A percentile compares a stretch with the other conserved stretches of the same genome.
These are phyloP conservation scores for Malbranchea zuffiana DNA, from an alignment of 2,329 filamentous ascomycete genomes.

Conservation along the genomic window DNA sequence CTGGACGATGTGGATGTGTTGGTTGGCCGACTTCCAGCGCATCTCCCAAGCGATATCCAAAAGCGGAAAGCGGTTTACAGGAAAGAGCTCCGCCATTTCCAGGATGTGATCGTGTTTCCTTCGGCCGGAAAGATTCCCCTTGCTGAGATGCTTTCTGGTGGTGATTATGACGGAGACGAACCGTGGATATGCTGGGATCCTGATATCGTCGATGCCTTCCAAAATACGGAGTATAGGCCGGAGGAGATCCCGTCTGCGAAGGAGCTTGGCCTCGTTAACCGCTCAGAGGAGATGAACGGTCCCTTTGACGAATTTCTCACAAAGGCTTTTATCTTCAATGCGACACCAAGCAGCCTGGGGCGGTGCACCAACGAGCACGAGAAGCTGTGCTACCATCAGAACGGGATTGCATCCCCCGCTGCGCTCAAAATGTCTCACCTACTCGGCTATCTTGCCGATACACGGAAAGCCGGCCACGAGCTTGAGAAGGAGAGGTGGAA, in stretches of 20 bases:
- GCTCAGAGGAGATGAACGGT: constrained; percentile 34
- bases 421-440: constrained; percentile 33
- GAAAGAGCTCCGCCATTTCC: constrained; percentile 42
- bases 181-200: constrained; percentile 52
- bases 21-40: constrained; percentile 47
- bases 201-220: constrained; percentile 41
- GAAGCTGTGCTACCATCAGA: constrained; percentile 45
- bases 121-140: constrained; percentile 42
- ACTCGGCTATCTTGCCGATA: constrained; percentile 38
- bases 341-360: constrained; percentile 40
- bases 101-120: constrained; percentile 49
- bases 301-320: constrained; percentile 32
- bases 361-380: constrained; percentile 42
- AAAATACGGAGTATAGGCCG: constrained; percentile 40
- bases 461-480: constrained; percentile 35
- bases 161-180: constrained; percentile 54
- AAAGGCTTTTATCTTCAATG: constrained; percentile 39
- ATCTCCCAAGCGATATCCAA: constrained; percentile 50
- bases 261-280: constrained; percentile 39
- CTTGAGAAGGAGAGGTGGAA: constrained; percentile 33
- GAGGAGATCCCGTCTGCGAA: constrained; percentile 25
- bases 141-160: constrained; percentile 51
- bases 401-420: constrained; percentile 26
- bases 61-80: constrained; percentile 41
- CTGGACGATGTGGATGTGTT: constrained; percentile 43